Evolutionary conservation across 2,329 filamentous ascomycete genomes (phyloP).

Genomic region (Neofusicoccum laricinum): DNA sequence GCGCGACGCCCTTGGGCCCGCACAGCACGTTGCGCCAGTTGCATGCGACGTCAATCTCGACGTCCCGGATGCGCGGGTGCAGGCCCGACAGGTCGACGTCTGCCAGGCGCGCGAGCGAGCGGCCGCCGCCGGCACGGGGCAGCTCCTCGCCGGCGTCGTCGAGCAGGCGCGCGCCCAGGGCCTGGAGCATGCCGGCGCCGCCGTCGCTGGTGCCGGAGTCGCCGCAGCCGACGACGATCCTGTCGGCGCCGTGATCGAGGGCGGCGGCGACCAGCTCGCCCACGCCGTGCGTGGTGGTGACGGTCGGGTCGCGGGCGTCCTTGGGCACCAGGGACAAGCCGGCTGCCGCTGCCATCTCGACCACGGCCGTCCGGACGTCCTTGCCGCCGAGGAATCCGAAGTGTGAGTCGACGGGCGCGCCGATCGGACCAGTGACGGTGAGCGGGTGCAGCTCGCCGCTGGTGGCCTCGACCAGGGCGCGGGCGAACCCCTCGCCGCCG

Average conservation of each 20-base stretch:
- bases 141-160: conserved; percentile 38
- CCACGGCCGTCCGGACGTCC: conserved; percentile 42
- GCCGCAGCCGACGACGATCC: conserved; percentile 52
- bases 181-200: conserved; percentile 54
- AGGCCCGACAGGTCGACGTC: conserved; percentile 40
- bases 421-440: conserved; percentile 46
- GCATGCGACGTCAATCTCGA: conserved; percentile 49
- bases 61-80: conserved; percentile 37
- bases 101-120: conserved; percentile 37
- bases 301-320: conserved; percentile 44
- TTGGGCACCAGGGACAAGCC: conserved; percentile 50
- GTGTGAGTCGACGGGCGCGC: conserved; percentile 42
- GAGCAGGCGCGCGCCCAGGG: conserved; percentile 47
- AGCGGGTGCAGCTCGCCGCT: conserved; percentile 38
- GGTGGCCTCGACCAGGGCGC: conserved; percentile 45
- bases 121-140: conserved; percentile 41
- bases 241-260: conserved; percentile 44
- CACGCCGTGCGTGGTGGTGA: conserved; percentile 53
- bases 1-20: conserved; percentile 48
- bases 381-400: conserved; percentile 44
- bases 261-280: conserved; percentile 49
- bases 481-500: conserved; percentile 53
- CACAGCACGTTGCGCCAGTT: conserved; percentile 54
- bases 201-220: conserved; percentile 56
- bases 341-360: conserved; percentile 55